phyloP scores from a whole-genome alignment of 208 protist genomes.

The Trypanosomatidae sp. region DNA sequence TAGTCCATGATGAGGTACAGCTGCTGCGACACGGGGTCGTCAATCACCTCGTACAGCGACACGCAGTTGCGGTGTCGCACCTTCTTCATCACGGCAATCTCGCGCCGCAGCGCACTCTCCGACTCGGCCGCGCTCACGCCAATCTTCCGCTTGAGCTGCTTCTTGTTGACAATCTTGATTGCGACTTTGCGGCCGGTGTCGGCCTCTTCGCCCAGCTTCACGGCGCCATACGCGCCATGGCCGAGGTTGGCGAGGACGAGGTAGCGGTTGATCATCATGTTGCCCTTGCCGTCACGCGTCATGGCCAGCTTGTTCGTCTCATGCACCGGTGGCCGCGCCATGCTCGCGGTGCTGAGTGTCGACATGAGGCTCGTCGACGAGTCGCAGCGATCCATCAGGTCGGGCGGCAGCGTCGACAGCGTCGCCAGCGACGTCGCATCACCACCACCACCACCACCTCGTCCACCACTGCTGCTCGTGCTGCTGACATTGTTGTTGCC shows the following conservation, averaged over 20 bases:
- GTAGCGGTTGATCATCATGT: constrained; percentile 67
- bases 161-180: constrained; percentile 79
- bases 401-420: constrained; percentile 2
- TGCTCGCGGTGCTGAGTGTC: constrained; percentile 28
- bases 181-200: constrained; percentile 32
- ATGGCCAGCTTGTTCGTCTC: constrained; percentile 35
- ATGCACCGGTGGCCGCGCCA: constrained; percentile 31
- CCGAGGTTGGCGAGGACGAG: constrained; percentile 39
- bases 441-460: too few species aligned
- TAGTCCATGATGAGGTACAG: constrained; percentile 92
- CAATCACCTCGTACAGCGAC: constrained; percentile 90
- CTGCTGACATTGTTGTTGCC: too few species aligned
- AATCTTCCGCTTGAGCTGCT: constrained; percentile 40
- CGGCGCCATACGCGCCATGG: constrained; percentile 40
- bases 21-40: constrained; percentile 81
- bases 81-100: constrained; percentile 92
- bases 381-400: not conserved
- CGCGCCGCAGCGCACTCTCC: constrained; percentile 31
- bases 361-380: constrained; percentile 18
- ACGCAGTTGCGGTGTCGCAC: constrained; percentile 93
- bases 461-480: too few species aligned
- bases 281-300: constrained; percentile 37
- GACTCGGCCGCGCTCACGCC: constrained; percentile 5
- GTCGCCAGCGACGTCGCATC: constrained; percentile 3
- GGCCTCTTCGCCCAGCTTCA: constrained; percentile 44